A percentile compares a stretch with the other conserved stretches of the same genome.
phyloP scores from a whole-genome alignment of 1,284 basidiomycete genomes.

The Leccinum fuscescens region DNA sequence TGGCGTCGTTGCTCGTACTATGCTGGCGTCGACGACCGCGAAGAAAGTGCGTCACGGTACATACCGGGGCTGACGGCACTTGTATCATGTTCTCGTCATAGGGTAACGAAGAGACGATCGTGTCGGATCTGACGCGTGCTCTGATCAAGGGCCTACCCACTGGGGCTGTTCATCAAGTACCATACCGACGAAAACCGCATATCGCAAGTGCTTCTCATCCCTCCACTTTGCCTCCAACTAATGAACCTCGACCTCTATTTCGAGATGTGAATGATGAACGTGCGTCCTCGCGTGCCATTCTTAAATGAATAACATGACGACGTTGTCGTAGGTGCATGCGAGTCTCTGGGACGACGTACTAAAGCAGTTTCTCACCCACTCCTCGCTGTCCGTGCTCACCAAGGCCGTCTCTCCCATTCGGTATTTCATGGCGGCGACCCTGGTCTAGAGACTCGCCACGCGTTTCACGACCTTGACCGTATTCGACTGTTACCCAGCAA shows the following conservation, averaged over 20 bases:
- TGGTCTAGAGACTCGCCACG: constrained; percentile 49
- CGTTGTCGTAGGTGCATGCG: constrained; percentile 68
- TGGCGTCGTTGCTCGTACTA: constrained; percentile 65
- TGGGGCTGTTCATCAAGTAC: constrained; percentile 84
- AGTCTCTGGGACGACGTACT: constrained; percentile 22
- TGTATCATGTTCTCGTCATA: constrained; percentile 27
- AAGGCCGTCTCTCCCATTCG: too few species aligned
- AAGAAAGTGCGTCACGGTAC: constrained; percentile 50
- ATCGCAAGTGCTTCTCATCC: constrained; percentile 78
- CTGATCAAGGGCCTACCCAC: constrained; percentile 85
- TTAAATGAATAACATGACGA: background rate
- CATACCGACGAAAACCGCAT: constrained; percentile 87
- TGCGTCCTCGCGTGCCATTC: constrained; percentile 39
- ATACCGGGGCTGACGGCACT: background rate
- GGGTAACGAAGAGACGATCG: constrained; percentile 71
- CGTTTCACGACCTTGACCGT: constrained; percentile 78
- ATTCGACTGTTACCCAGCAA: constrained; percentile 81
- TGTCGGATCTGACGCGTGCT: constrained; percentile 76
- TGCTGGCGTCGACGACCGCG: constrained; percentile 48
- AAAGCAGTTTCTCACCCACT: too few species aligned
- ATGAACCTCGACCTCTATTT: constrained; percentile 86
- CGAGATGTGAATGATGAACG: constrained; percentile 87
- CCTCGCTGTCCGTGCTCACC: too few species aligned
- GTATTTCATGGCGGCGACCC: constrained; percentile 66
- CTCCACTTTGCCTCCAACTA: constrained; percentile 39